Conservation (phyloP, 2,329 filamentous ascomycete species). For the Fusarium xylarioides region DNA sequence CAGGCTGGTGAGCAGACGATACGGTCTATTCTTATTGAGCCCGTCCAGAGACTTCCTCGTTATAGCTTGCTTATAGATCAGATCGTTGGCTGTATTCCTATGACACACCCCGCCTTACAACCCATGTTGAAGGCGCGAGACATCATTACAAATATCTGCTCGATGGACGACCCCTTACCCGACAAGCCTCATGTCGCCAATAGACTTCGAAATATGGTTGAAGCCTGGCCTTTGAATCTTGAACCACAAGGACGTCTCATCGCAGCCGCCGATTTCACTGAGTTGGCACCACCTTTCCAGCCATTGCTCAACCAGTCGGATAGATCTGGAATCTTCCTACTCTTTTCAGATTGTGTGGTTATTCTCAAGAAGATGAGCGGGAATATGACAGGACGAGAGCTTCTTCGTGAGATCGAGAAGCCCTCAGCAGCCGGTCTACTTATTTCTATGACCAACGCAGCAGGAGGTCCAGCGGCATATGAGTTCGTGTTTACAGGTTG, state of each 20-base stretch:
- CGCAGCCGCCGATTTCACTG: conserved; percentile 80
- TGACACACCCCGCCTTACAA: conserved; percentile 85
- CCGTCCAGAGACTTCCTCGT: conserved; percentile 90
- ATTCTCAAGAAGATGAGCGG: conserved; percentile 76
- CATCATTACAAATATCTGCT: conserved; percentile 95
- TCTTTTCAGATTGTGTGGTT: conserved; percentile 85
- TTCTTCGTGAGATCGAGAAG: conserved; percentile 87
- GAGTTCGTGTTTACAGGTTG: conserved; percentile 82
- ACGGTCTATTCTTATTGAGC: conserved; percentile 93
- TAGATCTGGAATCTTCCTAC: conserved; percentile 75
- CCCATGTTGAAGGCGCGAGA: conserved; percentile 88
- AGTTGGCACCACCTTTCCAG: conserved; percentile 77
- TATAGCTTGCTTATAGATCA: conserved; percentile 98
- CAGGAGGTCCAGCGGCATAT: conserved; percentile 67
- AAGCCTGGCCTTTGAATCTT: conserved; percentile 78
- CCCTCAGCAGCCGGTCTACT: conserved; percentile 72
- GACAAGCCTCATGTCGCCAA: conserved; percentile 79
- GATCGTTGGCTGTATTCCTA: conserved; percentile 85
- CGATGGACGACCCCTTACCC: conserved; percentile 76
- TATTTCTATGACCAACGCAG: conserved; percentile 70
- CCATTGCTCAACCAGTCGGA: conserved; percentile 54
- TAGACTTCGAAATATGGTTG: conserved; percentile 78
- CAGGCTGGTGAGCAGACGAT: conserved; percentile 90
- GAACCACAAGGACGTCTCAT: conserved; percentile 82
- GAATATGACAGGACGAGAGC: conserved; percentile 74